phyloP scores from a whole-genome alignment of 2,329 filamentous ascomycete genomes.

The Monascus ruber region DNA sequence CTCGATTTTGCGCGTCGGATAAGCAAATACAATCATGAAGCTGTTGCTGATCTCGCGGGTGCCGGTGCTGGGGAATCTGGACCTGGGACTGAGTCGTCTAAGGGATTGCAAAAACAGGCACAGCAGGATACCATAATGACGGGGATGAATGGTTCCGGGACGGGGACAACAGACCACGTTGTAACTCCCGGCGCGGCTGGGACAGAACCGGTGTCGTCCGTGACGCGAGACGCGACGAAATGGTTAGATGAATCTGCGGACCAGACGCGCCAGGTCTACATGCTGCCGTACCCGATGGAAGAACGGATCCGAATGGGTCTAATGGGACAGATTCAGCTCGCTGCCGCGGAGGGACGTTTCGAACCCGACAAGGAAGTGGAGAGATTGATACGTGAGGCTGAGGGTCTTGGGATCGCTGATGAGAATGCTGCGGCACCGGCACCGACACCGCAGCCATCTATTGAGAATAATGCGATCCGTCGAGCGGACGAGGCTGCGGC shows the following conservation, averaged over 20 bases:
- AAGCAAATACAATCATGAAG: constrained; percentile 36
- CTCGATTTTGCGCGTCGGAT: constrained; percentile 36
- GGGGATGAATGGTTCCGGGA: constrained; percentile 17
- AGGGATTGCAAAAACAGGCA: constrained; percentile 8
- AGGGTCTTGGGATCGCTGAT: constrained; percentile 41
- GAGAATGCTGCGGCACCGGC: constrained; percentile 26
- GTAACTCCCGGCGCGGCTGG: not conserved
- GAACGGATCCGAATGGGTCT: constrained; percentile 34
- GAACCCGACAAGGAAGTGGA: constrained; percentile 42
- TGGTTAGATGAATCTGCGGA: constrained; percentile 33
- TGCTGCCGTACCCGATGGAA: constrained; percentile 34
- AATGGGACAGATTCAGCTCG: constrained; percentile 35
- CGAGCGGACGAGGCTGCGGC: constrained; percentile 21
- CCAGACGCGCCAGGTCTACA: constrained; percentile 27
- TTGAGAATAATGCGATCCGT: constrained; percentile 19
- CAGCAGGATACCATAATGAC: constrained; percentile 24
- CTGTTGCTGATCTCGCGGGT: constrained; percentile 29
- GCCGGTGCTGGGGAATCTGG: constrained; percentile 9
- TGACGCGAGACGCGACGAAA: constrained; percentile 29
- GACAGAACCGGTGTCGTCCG: constrained; percentile 22
- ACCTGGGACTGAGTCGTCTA: constrained; percentile 7
- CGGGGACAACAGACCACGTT: constrained; percentile 5
- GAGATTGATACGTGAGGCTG: constrained; percentile 40
- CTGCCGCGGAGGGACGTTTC: constrained; percentile 44
- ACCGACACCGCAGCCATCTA: constrained; percentile 11